phyloP scores from a whole-genome alignment of 768 basidiomycete species.

The Leccinum aurantiacum region DNA sequence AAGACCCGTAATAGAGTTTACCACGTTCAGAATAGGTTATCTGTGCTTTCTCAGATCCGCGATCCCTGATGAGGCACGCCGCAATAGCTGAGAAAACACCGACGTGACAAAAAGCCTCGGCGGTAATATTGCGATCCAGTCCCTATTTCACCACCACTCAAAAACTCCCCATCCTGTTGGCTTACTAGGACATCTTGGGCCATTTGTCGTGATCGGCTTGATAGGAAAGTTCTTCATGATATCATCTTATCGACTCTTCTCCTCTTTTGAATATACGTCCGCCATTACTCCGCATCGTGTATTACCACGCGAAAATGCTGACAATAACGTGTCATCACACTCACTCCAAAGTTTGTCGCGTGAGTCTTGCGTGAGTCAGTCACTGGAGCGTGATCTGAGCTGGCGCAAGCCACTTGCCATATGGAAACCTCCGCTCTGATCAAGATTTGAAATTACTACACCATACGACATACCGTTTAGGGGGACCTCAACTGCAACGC shows the following conservation, averaged over 20 bases:
- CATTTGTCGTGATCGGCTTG: neutral
- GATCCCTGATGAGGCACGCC: conserved; percentile 1
- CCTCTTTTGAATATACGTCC: neutral
- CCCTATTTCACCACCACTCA: neutral
- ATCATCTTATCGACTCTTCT: neutral
- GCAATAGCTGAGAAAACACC: conserved; percentile 3
- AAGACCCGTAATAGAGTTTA: conserved; percentile 1
- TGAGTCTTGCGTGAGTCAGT: neutral
- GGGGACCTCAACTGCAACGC: neutral
- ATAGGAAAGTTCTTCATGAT: neutral
- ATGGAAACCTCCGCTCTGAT: neutral
- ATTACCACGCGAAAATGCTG: neutral
- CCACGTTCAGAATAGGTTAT: conserved; percentile 17
- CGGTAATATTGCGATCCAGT: neutral
- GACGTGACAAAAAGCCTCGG: neutral
- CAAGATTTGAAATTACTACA: conserved; percentile 11
- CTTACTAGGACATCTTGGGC: neutral
- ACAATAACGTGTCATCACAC: neutral
- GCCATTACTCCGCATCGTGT: neutral
- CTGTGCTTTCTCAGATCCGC: conserved; percentile 25
- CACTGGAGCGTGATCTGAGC: neutral
- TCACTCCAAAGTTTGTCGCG: neutral
- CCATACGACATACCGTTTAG: neutral
- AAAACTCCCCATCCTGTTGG: neutral
- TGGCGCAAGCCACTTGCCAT: conserved; percentile 10